Conservation (phyloP, 441 rosid species). For the Erodium texanum region DNA sequence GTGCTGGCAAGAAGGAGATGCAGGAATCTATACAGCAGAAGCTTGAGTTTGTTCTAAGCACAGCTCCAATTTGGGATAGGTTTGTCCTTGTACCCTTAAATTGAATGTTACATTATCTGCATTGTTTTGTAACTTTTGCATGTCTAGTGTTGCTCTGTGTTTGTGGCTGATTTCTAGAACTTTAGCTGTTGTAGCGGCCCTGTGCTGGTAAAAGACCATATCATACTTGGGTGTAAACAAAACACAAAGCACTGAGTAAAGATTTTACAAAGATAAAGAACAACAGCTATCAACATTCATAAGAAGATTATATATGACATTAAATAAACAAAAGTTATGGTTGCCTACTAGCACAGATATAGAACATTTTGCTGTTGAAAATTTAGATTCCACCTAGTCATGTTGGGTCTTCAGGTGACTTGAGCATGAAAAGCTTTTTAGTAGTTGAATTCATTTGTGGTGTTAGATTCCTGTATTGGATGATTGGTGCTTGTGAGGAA, state of each 20-base stretch:
- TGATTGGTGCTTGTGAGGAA: conserved; percentile 2
- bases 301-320: no score
- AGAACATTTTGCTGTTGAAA: not conserved
- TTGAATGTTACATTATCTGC: conserved; percentile 2
- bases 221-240: no score
- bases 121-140: not conserved
- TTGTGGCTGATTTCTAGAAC: not conserved
- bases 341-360: not conserved
- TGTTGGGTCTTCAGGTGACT: not conserved
- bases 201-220: no score
- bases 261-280: no score
- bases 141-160: not conserved
- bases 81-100: conserved; percentile 23
- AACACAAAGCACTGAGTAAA: no score
- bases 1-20: conserved; percentile 71
- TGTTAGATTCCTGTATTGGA: not conserved
- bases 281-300: no score
- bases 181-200: not conserved
- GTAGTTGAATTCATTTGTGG: not conserved
- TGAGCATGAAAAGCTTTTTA: not conserved
- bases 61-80: conserved; percentile 86
- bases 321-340: not conserved
- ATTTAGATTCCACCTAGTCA: not conserved
- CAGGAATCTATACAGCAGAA: conserved; percentile 67
- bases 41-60: conserved; percentile 58